Percentiles rank a stretch among this genome's conserved stretches.
phyloP scores from a whole-genome alignment of 768 basidiomycete species.

The Suillus decipiens region DNA sequence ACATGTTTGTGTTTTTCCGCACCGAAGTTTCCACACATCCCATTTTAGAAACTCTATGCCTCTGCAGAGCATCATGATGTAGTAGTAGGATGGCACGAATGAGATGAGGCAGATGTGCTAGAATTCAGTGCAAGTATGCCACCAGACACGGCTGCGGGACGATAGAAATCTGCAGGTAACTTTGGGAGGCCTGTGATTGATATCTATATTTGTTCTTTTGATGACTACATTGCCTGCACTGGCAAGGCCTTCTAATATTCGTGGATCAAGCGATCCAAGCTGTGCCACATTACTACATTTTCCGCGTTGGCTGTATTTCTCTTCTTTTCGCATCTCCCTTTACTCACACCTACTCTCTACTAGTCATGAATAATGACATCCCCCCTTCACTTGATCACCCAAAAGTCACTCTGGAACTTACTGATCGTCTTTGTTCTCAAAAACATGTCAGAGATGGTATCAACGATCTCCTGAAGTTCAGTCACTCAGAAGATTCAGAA shows the following conservation, averaged over 20 bases:
- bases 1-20: slow-evolving; percentile 12
- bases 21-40: slow-evolving; percentile 17
- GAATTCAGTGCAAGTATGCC: background rate
- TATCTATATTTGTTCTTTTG: background rate
- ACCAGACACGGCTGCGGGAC: background rate
- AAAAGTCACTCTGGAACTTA: slow-evolving; percentile 32
- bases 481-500: slow-evolving; percentile 21
- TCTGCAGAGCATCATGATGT: too few species aligned
- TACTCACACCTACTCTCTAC: background rate
- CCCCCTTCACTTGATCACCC: slow-evolving; percentile 21
- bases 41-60: slow-evolving; percentile 11
- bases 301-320: slow-evolving; percentile 16
- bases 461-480: slow-evolving; percentile 25
- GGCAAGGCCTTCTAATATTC: background rate
- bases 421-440: slow-evolving; percentile 32
- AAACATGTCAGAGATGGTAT: slow-evolving; percentile 31
- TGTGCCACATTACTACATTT: slow-evolving; percentile 31
- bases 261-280: slow-evolving; percentile 9
- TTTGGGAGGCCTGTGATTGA: slow-evolving; percentile 20
- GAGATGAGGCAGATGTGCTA: background rate
- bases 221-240: slow-evolving; percentile 1
- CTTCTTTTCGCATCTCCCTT: slow-evolving; percentile 12
- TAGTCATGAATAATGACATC: slow-evolving; percentile 13
- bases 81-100: background rate
- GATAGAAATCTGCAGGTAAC: background rate